Conservation (phyloP, 495 filamentous ascomycete genomes). For the Penicillium fimorum region DNA sequence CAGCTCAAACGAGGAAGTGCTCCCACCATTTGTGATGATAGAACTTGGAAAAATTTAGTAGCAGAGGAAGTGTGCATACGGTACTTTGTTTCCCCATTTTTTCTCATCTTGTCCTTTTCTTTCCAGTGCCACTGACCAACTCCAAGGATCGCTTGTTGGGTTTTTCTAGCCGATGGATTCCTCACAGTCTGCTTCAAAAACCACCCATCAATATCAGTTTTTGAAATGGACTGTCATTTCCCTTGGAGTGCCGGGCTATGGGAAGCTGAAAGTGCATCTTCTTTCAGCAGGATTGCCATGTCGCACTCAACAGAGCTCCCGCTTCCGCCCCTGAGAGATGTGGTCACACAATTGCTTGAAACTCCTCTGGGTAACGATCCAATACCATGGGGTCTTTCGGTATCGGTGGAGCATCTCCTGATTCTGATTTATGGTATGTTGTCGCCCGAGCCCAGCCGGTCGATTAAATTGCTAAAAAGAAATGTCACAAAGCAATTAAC, state of each 20-base stretch:
- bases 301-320: constrained; percentile 10
- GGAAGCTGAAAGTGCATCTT: constrained; percentile 34
- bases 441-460: neutral
- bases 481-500: constrained; percentile 26
- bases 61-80: constrained; percentile 40
- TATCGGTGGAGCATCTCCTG: constrained; percentile 36
- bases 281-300: constrained; percentile 27
- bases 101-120: neutral
- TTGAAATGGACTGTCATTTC: constrained; percentile 40
- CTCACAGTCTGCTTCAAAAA: constrained; percentile 43
- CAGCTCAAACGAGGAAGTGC: constrained; percentile 24
- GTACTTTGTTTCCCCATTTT: constrained; percentile 8
- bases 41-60: constrained; percentile 27
- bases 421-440: constrained; percentile 40
- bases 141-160: constrained; percentile 36
- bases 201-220: constrained; percentile 34
- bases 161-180: constrained; percentile 40
- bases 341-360: constrained; percentile 28
- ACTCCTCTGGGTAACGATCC: constrained; percentile 9
- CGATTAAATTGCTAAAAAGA: constrained; percentile 7
- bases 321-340: constrained; percentile 30
- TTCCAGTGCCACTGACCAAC: neutral
- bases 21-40: constrained; percentile 22
- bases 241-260: constrained; percentile 39
- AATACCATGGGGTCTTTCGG: constrained; percentile 27